A percentile compares a stretch with the other conserved stretches of the same genome.
These are phyloP conservation scores for Aspergillus hortae DNA, from an alignment of 2,329 filamentous ascomycete genomes.

Conservation along the genomic window DNA sequence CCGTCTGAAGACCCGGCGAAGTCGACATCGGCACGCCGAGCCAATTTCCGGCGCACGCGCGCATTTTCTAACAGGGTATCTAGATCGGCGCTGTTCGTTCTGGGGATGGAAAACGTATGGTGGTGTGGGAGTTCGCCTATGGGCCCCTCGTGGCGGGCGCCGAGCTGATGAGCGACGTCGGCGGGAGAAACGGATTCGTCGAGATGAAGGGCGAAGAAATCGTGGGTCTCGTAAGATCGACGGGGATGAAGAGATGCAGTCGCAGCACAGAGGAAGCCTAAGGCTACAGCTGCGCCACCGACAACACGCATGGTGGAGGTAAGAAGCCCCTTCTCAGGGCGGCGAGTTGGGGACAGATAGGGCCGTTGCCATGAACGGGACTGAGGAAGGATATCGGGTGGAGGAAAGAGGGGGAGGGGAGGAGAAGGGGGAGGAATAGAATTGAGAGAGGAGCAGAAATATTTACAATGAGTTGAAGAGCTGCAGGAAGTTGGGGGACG, in stretches of 20 bases:
- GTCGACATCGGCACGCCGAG: slow-evolving; percentile 38
- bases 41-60: slow-evolving; percentile 59
- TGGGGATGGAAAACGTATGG: slow-evolving; percentile 75
- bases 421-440: neutral
- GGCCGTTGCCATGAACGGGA: slow-evolving; percentile 16
- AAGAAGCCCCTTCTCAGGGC: slow-evolving; percentile 8
- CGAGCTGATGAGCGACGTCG: slow-evolving; percentile 65
- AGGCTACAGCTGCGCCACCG: slow-evolving; percentile 18
- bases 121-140: slow-evolving; percentile 76
- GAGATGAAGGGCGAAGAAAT: slow-evolving; percentile 92
- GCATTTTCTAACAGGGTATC: slow-evolving; percentile 51
- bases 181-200: slow-evolving; percentile 63
- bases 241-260: slow-evolving; percentile 48
- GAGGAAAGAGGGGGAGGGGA: neutral
- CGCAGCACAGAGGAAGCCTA: slow-evolving; percentile 40
- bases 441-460: neutral
- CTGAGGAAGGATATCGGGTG: neutral
- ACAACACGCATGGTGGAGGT: slow-evolving; percentile 21
- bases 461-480: neutral
- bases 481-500: neutral
- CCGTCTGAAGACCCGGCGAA: slow-evolving; percentile 11
- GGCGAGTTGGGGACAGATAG: slow-evolving; percentile 15
- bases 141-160: slow-evolving; percentile 74
- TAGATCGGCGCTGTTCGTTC: slow-evolving; percentile 53
- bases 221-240: slow-evolving; percentile 73